Conservation (phyloP, 2,329 filamentous ascomycete genomes). For the Bertia moriformis region DNA sequence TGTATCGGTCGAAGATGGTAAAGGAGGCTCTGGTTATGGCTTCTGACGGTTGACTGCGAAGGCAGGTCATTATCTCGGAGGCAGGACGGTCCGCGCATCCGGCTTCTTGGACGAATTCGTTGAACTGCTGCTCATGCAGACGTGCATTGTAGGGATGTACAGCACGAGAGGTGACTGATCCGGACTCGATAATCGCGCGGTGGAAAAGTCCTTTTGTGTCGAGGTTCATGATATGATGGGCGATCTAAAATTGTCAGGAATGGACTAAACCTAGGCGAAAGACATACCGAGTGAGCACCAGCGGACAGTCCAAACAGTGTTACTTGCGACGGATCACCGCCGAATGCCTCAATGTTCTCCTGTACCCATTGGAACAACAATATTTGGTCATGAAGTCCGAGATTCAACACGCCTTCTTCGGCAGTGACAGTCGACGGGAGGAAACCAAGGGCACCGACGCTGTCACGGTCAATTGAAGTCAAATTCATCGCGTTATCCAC, state of each 20-base stretch:
- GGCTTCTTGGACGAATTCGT: slow-evolving; percentile 19
- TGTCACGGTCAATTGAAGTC: slow-evolving; percentile 25
- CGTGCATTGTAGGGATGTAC: slow-evolving; percentile 22
- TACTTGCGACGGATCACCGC: slow-evolving; percentile 40
- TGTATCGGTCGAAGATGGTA: slow-evolving; percentile 26
- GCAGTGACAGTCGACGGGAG: slow-evolving; percentile 37
- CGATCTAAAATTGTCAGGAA: slow-evolving; percentile 28
- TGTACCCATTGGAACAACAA: slow-evolving; percentile 43
- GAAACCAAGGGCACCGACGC: slow-evolving; percentile 57
- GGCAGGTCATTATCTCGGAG: slow-evolving; percentile 19
- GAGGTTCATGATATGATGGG: slow-evolving; percentile 47
- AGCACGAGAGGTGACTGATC: slow-evolving; percentile 27
- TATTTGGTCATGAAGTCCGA: slow-evolving; percentile 50
- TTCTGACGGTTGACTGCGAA: slow-evolving; percentile 20
- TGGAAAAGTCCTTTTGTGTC: slow-evolving; percentile 18
- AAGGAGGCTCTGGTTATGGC: slow-evolving; percentile 21
- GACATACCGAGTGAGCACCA: slow-evolving; percentile 42
- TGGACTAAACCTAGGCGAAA: slow-evolving; percentile 5
- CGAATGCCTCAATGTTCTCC: slow-evolving; percentile 42
- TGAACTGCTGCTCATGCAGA: slow-evolving; percentile 27
- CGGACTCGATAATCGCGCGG: slow-evolving; percentile 28
- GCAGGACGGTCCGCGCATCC: slow-evolving; percentile 14
- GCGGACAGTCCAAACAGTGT: slow-evolving; percentile 48
- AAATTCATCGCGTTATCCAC: too few relatives aligned
- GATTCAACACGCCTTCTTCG: slow-evolving; percentile 41